These are phyloP conservation scores for Penicillium ochrochloron DNA, from an alignment of 495 filamentous ascomycete genomes.

Conservation along the genomic window DNA sequence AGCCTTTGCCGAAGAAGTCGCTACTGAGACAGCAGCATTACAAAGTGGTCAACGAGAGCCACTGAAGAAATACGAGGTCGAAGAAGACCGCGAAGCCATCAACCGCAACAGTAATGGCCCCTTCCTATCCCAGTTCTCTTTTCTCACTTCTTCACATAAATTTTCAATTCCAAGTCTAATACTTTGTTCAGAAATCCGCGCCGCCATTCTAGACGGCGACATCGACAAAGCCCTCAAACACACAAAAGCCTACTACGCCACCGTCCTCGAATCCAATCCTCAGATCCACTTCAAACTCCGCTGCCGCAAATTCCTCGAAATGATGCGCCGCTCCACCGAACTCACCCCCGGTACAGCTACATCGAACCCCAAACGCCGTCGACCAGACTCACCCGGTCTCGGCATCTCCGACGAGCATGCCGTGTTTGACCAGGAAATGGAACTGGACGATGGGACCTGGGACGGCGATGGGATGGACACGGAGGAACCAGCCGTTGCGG, in stretches of 20 bases:
- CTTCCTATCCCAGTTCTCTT: neutral
- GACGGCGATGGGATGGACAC: slow-evolving; percentile 60
- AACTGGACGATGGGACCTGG: slow-evolving; percentile 69
- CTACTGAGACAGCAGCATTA: slow-evolving; percentile 68
- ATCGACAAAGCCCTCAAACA: slow-evolving; percentile 87
- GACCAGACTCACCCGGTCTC: slow-evolving; percentile 38
- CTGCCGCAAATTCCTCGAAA: slow-evolving; percentile 93
- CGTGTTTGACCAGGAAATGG: slow-evolving; percentile 72
- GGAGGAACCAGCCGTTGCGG: slow-evolving; percentile 43
- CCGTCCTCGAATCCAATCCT: slow-evolving; percentile 80
- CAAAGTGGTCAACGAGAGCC: slow-evolving; percentile 56
- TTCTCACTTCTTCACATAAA: slow-evolving; percentile 3
- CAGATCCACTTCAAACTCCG: slow-evolving; percentile 89
- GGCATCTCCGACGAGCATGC: slow-evolving; percentile 48
- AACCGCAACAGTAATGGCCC: slow-evolving; percentile 74
- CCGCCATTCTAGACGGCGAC: slow-evolving; percentile 89
- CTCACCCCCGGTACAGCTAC: slow-evolving; percentile 38
- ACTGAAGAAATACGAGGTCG: slow-evolving; percentile 68
- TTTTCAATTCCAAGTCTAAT: slow-evolving; percentile 14
- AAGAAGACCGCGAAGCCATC: slow-evolving; percentile 85
- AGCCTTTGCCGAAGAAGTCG: slow-evolving; percentile 85
- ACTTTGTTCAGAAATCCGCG: slow-evolving; percentile 70
- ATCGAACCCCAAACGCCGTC: slow-evolving; percentile 40
- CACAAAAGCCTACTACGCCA: slow-evolving; percentile 77
- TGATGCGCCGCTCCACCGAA: slow-evolving; percentile 84